Evolutionary conservation across 83 land plant genomes (phyloP).

Genomic region (Thuja plicata): DNA sequence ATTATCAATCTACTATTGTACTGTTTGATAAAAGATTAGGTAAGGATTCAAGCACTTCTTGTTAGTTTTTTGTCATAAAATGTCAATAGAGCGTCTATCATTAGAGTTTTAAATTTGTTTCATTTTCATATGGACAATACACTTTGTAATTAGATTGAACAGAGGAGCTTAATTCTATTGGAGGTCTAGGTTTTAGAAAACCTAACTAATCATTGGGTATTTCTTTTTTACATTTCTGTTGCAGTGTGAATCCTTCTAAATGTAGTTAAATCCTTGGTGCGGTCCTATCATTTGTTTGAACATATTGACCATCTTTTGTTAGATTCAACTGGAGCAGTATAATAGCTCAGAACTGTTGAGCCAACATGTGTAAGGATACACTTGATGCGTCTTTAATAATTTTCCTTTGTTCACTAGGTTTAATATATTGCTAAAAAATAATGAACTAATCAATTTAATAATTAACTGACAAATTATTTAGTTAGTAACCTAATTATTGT

Average conservation of each 20-base stretch:
- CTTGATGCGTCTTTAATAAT: background rate
- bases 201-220: background rate
- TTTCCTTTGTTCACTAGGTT: background rate
- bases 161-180: background rate
- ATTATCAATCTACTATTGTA: background rate
- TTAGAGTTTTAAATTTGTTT: no score
- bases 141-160: background rate
- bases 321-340: background rate
- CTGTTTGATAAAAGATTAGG: background rate
- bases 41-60: background rate
- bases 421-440: no score
- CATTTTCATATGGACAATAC: no score
- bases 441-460: no score
- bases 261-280: background rate
- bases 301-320: background rate
- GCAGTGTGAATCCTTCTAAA: background rate
- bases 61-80: background rate
- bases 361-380: background rate
- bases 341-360: background rate
- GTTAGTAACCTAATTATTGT: no score
- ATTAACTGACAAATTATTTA: no score
- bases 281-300: background rate
- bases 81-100: background rate
- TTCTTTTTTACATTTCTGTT: no score
- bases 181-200: background rate